phyloP scores from a whole-genome alignment of 2,329 filamentous ascomycete genomes.

The Sarocladiaceae sp. region DNA sequence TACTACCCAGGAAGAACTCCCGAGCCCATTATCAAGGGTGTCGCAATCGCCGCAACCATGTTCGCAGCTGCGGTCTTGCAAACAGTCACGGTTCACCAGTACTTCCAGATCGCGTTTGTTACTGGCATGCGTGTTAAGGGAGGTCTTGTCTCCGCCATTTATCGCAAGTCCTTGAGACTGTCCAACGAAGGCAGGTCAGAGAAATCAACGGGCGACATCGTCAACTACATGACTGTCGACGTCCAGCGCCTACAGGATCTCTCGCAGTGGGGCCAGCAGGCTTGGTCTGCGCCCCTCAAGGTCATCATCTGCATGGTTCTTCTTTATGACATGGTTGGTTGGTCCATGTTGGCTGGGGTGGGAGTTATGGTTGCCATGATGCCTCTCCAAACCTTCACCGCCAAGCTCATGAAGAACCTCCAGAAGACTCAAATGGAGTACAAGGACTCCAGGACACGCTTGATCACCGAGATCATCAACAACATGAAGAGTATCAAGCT shows the following conservation, averaged over 20 bases:
- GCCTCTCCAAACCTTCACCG: constrained; percentile 87
- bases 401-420: constrained; percentile 84
- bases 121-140: constrained; percentile 97
- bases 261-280: constrained; percentile 88
- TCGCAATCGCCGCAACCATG: constrained; percentile 86
- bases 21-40: constrained; percentile 76
- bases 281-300: constrained; percentile 96
- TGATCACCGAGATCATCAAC: constrained; percentile 97
- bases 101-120: constrained; percentile 92
- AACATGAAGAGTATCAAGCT: constrained; percentile 99
- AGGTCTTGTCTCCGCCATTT: constrained; percentile 82
- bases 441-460: constrained; percentile 84
- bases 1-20: constrained; percentile 45
- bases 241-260: constrained; percentile 92
- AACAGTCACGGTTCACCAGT: constrained; percentile 89
- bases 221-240: constrained; percentile 99
- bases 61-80: constrained; percentile 81
- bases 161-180: constrained; percentile 80
- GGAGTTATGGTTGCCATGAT: constrained; percentile 97
- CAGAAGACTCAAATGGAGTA: constrained; percentile 99
- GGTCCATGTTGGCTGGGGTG: constrained; percentile 92
- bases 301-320: constrained; percentile 94
- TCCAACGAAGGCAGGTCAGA: constrained; percentile 86
- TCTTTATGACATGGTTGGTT: constrained; percentile 88
- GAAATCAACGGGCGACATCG: constrained; percentile 94